Evolutionary conservation across 768 basidiomycete genomes (phyloP).

Genomic region (Leccinum aurantiacum): DNA sequence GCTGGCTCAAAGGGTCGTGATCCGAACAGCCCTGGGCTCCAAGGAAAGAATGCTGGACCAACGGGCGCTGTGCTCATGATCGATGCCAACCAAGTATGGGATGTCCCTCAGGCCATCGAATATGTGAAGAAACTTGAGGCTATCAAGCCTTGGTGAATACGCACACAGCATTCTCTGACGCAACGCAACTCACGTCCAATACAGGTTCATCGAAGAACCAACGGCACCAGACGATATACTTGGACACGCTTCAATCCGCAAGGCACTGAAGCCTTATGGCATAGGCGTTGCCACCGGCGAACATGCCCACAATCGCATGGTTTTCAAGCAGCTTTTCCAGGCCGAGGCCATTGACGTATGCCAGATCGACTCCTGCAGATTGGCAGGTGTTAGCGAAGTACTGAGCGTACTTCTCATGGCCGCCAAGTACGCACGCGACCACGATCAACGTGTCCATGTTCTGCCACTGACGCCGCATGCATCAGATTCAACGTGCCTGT

Average conservation of each 20-base stretch:
- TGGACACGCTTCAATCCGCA: constrained; percentile 83
- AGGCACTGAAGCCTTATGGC: constrained; percentile 74
- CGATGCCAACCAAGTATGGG: constrained; percentile 97
- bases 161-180: background rate
- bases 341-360: constrained; percentile 92
- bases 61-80: constrained; percentile 96
- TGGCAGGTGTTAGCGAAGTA: constrained; percentile 96
- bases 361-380: constrained; percentile 92
- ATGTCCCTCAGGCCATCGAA: constrained; percentile 89
- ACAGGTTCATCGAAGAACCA: constrained; percentile 95
- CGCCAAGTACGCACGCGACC: constrained; percentile 59
- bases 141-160: constrained; percentile 79
- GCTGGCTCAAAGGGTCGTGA: constrained; percentile 54
- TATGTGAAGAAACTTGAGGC: constrained; percentile 79
- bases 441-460: background rate
- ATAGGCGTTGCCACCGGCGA: constrained; percentile 97
- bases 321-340: constrained; percentile 95
- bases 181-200: background rate
- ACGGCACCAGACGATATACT: constrained; percentile 95
- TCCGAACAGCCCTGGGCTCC: constrained; percentile 59
- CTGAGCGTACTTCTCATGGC: constrained; percentile 90
- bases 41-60: constrained; percentile 91
- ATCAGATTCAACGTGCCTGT: constrained; percentile 82
- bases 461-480: constrained; percentile 6
- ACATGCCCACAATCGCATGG: constrained; percentile 94